These are phyloP conservation scores for Heritiera littoralis DNA, from an alignment of 345 rosid species.

Conservation along the genomic window DNA sequence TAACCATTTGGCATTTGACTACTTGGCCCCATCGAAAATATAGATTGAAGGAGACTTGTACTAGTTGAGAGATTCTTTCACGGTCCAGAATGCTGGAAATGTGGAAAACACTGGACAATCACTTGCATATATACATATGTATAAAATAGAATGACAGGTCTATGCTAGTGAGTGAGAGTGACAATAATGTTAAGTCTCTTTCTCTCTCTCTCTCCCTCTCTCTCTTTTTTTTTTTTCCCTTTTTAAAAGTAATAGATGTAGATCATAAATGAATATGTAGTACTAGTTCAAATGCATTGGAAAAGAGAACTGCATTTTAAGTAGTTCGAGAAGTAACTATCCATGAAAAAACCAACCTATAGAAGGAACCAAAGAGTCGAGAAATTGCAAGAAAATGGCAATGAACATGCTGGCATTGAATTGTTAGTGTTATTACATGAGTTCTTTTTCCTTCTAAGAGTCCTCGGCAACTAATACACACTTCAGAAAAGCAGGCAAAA, in stretches of 20 bases:
- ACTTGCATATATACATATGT: background rate
- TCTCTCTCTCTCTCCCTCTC: background rate
- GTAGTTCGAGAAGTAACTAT: background rate
- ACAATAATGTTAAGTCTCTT: background rate
- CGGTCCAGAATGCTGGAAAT: background rate
- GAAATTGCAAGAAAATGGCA: background rate
- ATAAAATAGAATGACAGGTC: background rate
- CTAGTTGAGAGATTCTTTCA: background rate
- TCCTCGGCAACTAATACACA: background rate
- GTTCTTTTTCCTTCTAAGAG: background rate
- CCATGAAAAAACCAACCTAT: background rate
- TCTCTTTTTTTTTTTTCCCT: background rate
- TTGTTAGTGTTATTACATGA: background rate
- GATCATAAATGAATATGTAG: background rate
- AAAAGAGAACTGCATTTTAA: background rate
- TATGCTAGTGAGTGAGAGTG: background rate
- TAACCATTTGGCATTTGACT: background rate
- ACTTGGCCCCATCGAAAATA: slow-evolving; percentile 12
- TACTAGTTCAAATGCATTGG: background rate
- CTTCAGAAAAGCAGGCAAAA: background rate
- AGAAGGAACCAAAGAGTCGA: background rate
- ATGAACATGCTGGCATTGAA: background rate
- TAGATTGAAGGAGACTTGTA: slow-evolving; percentile 5
- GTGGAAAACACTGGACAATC: background rate
- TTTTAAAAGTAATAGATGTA: background rate